Conservation (phyloP, 106 monocot genomes). For the Phalaenopsis equestris region DNA sequence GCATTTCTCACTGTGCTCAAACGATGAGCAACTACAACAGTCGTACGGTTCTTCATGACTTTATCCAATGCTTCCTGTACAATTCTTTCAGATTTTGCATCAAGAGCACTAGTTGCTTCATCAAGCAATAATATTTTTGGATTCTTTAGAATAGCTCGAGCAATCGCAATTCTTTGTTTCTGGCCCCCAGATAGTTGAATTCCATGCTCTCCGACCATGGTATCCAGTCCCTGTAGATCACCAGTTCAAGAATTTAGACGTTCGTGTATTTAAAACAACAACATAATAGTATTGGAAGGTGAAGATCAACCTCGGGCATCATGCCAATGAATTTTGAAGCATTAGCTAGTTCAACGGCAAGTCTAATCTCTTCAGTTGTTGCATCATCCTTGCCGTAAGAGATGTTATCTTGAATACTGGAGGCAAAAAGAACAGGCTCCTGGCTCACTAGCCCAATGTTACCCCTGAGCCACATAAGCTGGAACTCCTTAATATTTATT, state of each 20-base stretch:
- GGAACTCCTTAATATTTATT: slow-evolving; percentile 17
- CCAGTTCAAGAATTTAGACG: background rate
- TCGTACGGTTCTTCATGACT: slow-evolving; percentile 1
- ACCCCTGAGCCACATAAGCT: slow-evolving; percentile 18
- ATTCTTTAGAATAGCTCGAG: slow-evolving; percentile 25
- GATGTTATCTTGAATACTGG: slow-evolving; percentile 17
- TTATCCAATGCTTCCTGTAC: slow-evolving; percentile 5
- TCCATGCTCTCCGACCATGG: slow-evolving; percentile 5
- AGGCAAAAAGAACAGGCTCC: slow-evolving; percentile 19
- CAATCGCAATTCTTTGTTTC: slow-evolving; percentile 46
- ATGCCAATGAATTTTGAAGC: slow-evolving; percentile 2
- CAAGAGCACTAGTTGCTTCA: slow-evolving; percentile 4
- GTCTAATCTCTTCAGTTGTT: slow-evolving; percentile 15
- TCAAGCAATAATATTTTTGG: slow-evolving; percentile 1
- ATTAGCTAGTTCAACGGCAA: slow-evolving; percentile 17
- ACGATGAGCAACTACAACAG: slow-evolving; percentile 8
- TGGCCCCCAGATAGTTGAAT: slow-evolving; percentile 42
- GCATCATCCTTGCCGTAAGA: slow-evolving; percentile 19
- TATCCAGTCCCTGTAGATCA: background rate
- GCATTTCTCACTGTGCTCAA: slow-evolving; percentile 9
- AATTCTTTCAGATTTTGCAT: background rate
- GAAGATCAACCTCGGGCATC: background rate
- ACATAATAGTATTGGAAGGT: background rate
- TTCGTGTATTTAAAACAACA: background rate
- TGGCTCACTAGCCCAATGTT: slow-evolving; percentile 20